A percentile compares a stretch with the other conserved stretches of the same genome.
phyloP scores from a whole-genome alignment of 208 protist species.

The Trypanosoma theileri region DNA sequence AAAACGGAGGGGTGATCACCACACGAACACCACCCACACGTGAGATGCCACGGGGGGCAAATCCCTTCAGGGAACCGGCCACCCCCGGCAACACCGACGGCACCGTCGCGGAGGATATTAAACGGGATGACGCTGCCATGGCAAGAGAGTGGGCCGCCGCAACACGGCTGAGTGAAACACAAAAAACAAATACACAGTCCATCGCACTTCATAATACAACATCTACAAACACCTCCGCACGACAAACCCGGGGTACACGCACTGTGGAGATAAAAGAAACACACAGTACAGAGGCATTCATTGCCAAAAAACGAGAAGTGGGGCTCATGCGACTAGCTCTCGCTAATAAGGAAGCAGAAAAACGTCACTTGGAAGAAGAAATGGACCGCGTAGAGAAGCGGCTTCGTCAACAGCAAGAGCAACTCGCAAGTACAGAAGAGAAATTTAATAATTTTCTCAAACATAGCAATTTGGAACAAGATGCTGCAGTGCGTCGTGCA shows the following conservation, averaged over 20 bases:
- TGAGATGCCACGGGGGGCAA: no score
- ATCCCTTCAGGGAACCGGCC: no score
- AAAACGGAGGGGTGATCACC: no score
- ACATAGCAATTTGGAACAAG: conserved; percentile 93
- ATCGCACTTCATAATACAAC: conserved; percentile 12
- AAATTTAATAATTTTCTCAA: conserved; percentile 96
- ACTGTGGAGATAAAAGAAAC: conserved; percentile 64
- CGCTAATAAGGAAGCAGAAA: conserved; percentile 92
- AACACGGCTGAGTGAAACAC: conserved; percentile 20
- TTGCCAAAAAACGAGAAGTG: conserved; percentile 94
- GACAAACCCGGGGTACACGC: not conserved
- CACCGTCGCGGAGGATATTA: conserved; percentile 58
- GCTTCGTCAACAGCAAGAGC: conserved; percentile 90
- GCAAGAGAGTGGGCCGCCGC: conserved; percentile 46
- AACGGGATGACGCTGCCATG: conserved; percentile 67
- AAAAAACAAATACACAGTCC: not conserved
- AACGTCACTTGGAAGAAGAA: conserved; percentile 93
- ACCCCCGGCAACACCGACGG: no score
- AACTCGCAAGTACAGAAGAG: conserved; percentile 90
- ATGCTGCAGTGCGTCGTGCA: conserved; percentile 92
- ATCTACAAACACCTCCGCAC: not conserved
- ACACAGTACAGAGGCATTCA: conserved; percentile 90
- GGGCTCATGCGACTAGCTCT: conserved; percentile 95
- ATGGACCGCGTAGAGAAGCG: conserved; percentile 89
- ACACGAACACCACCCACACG: not conserved